Evolutionary conservation across 306 rosid species (phyloP).

Genomic region (Fragaria nilgerrensis): DNA sequence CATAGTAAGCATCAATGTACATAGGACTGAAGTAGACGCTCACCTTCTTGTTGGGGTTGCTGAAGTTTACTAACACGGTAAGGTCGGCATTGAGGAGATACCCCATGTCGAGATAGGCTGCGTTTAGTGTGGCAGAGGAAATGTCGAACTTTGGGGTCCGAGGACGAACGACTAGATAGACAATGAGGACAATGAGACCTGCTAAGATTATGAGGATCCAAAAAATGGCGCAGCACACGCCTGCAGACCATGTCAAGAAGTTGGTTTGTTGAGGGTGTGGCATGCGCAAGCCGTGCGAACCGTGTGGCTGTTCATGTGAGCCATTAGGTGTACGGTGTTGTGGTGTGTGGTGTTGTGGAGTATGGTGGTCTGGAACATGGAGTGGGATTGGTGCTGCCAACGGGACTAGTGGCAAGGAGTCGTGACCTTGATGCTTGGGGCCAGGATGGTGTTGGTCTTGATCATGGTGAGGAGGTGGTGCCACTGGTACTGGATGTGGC

Average conservation of each 20-base stretch:
- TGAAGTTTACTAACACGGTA: conserved; percentile 75
- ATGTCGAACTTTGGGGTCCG: conserved; percentile 67
- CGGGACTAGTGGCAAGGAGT: neutral
- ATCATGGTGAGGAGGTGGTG: conserved; percentile 1
- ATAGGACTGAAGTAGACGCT: conserved; percentile 71
- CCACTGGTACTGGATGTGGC: neutral
- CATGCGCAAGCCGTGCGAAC: neutral
- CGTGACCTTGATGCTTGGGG: neutral
- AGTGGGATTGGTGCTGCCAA: neutral
- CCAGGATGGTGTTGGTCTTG: conserved; percentile 1
- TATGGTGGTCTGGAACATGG: neutral
- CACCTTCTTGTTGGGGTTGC: conserved; percentile 87
- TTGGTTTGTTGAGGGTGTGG: conserved; percentile 29
- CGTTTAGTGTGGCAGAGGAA: conserved; percentile 58
- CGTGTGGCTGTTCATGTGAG: conserved; percentile 2
- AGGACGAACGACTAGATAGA: conserved; percentile 81
- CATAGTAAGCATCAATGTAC: conserved; percentile 57
- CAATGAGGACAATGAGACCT: conserved; percentile 69
- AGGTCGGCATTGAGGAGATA: conserved; percentile 82
- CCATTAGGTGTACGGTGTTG: neutral
- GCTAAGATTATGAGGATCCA: conserved; percentile 78
- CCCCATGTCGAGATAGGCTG: conserved; percentile 93
- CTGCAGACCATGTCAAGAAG: conserved; percentile 49
- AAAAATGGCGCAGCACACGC: conserved; percentile 62
- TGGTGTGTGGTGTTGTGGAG: neutral